These are phyloP conservation scores for Xylaria hypoxylon DNA, from an alignment of 2,329 filamentous ascomycete genomes.

Conservation along the genomic window DNA sequence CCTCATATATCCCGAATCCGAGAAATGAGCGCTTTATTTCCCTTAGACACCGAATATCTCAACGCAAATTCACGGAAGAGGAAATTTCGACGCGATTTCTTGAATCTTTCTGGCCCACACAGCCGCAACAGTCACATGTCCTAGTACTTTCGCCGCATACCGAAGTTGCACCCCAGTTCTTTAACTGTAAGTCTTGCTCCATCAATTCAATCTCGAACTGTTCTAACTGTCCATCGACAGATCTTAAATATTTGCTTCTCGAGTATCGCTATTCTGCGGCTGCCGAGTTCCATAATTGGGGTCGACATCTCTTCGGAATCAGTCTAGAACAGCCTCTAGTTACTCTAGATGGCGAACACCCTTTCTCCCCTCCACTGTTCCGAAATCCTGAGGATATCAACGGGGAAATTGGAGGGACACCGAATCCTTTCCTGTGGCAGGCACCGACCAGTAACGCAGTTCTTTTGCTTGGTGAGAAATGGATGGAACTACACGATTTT, in stretches of 20 bases:
- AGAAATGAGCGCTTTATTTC: conserved; percentile 68
- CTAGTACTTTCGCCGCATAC: conserved; percentile 85
- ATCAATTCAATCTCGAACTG: not conserved
- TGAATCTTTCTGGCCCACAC: conserved; percentile 86
- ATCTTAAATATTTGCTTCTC: conserved; percentile 81
- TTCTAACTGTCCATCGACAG: conserved; percentile 50
- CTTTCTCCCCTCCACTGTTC: conserved; percentile 60
- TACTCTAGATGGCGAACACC: conserved; percentile 69
- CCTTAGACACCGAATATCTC: conserved; percentile 78
- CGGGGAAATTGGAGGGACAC: conserved; percentile 47
- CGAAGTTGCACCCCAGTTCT: conserved; percentile 84
- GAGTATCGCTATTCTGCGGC: conserved; percentile 78
- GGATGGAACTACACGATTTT: conserved; percentile 87
- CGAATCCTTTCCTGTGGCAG: conserved; percentile 83
- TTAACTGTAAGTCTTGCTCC: conserved; percentile 70
- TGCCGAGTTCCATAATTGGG: conserved; percentile 58
- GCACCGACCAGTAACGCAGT: conserved; percentile 84
- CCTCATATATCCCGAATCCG: conserved; percentile 54
- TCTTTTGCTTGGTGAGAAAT: conserved; percentile 85
- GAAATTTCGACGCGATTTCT: conserved; percentile 81
- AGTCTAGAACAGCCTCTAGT: conserved; percentile 79
- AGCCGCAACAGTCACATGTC: conserved; percentile 75
- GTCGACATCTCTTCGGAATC: conserved; percentile 76
- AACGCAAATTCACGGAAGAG: conserved; percentile 69
- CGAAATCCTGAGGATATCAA: conserved; percentile 44